Evolutionary conservation across 257 asterid genomes (phyloP).

Genomic region (Solanum arcanum): DNA sequence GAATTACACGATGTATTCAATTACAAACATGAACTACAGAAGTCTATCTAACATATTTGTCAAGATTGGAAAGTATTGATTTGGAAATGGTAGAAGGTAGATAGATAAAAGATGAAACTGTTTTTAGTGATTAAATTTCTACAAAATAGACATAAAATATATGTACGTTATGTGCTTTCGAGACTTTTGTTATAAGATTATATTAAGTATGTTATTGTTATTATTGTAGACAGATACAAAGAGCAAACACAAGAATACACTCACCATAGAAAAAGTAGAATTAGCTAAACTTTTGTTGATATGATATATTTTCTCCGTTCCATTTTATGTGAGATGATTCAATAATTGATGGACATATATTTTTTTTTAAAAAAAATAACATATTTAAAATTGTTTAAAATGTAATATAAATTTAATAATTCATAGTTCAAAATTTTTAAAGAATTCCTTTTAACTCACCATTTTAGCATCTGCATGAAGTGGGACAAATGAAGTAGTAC

Average conservation of each 20-base stretch:
- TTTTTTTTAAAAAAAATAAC: background rate
- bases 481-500: background rate
- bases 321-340: background rate
- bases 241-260: background rate
- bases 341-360: background rate
- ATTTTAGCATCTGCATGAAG: background rate
- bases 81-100: background rate
- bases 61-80: background rate
- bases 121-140: background rate
- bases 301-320: background rate
- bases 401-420: background rate
- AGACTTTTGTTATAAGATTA: background rate
- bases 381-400: background rate
- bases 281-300: background rate
- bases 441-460: background rate
- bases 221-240: background rate
- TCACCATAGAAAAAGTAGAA: background rate
- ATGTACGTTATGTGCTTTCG: background rate
- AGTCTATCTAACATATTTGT: background rate
- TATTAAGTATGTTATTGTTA: background rate
- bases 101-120: background rate
- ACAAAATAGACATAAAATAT: background rate
- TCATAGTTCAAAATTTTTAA: background rate
- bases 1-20: background rate
- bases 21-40: background rate